Evolutionary conservation across 2,329 filamentous ascomycete species (phyloP), one percentile per base, ranked within the genome.

Genomic region (Fusarium mundagurra): DNA sequence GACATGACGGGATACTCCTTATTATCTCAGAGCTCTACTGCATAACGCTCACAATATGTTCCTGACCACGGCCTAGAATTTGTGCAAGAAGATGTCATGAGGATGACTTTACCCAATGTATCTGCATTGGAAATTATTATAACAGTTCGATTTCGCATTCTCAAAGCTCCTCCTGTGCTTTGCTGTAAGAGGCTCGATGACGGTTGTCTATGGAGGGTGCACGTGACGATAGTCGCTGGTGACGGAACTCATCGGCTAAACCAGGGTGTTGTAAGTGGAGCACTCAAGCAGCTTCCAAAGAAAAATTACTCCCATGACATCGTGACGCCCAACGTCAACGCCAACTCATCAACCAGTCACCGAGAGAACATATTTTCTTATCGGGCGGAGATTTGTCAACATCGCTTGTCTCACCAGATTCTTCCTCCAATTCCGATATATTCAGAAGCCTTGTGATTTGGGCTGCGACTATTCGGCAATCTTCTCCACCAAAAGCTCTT

Each of bases 231-330:
- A 60, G 50, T 33, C 20, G n/a, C 48, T 38, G 39, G 33, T 43
- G 17, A 29, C 18, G 20, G 45, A 54, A 36, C 75, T 64, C 69
- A 62, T 76, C 77, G 76, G 77, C 57, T 78, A 77, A 79, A 79
- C 75, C 45, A 58, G 45, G 64, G 64, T 67, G 31, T 43, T 11
- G 41, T 48, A 45, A 57, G 67, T 48, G 43, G 53, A 69, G 58
- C 58, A 54, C 27, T 44, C 45, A 22, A 44, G 55, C 57, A 64
- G 58, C 55, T 53, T 70, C 73, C 76, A 79, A 79, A 60, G 57
- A 78, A 79, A 79, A 76, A 76, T 78, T 76, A 76, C 71, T 72
- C 62, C 69, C 66, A 73, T 69, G 68, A 72, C 64, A 73, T 77
- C 73, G 76, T 77, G 72, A 78, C 68, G 76, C 70, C 57, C 71